Conservation (phyloP, 2,329 filamentous ascomycete genomes). For the Monosporascus sp. region DNA sequence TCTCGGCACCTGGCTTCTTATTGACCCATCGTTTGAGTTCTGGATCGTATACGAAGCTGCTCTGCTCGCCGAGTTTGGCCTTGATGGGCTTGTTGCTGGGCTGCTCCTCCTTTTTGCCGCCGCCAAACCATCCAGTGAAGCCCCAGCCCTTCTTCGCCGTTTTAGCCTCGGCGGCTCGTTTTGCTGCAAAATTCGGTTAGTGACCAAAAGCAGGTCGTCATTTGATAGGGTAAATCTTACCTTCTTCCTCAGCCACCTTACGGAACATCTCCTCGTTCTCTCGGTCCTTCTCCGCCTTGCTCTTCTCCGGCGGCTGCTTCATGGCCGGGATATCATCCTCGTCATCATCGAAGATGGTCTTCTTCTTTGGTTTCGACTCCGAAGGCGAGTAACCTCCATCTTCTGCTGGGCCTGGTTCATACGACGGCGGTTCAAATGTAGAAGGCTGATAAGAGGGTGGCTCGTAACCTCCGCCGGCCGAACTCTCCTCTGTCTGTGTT, state of each 20-base stretch:
- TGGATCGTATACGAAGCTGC: constrained; percentile 87
- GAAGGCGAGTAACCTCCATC: constrained; percentile 43
- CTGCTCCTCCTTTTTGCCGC: constrained; percentile 60
- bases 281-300: constrained; percentile 63
- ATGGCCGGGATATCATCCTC: constrained; percentile 60
- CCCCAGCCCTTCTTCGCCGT: constrained; percentile 67
- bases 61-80: constrained; percentile 92
- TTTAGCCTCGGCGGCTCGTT: constrained; percentile 51
- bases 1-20: constrained; percentile 75
- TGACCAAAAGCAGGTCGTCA: neutral
- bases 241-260: constrained; percentile 73
- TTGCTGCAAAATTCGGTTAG: constrained; percentile 39
- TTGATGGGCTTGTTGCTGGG: constrained; percentile 63
- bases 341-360: constrained; percentile 76
- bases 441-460: constrained; percentile 58
- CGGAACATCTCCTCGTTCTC: constrained; percentile 83
- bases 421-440: constrained; percentile 52
- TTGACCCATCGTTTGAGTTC: constrained; percentile 98
- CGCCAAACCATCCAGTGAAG: constrained; percentile 80
- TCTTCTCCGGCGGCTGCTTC: constrained; percentile 51
- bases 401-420: constrained; percentile 45
- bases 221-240: constrained; percentile 35
- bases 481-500: constrained; percentile 23
- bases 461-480: constrained; percentile 46
- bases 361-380: constrained; percentile 62